Percentiles rank a stretch among this genome's conserved stretches.
Evolutionary conservation across 2,329 filamentous ascomycete genomes (phyloP).

Genomic region (Diaporthe destruens): DNA sequence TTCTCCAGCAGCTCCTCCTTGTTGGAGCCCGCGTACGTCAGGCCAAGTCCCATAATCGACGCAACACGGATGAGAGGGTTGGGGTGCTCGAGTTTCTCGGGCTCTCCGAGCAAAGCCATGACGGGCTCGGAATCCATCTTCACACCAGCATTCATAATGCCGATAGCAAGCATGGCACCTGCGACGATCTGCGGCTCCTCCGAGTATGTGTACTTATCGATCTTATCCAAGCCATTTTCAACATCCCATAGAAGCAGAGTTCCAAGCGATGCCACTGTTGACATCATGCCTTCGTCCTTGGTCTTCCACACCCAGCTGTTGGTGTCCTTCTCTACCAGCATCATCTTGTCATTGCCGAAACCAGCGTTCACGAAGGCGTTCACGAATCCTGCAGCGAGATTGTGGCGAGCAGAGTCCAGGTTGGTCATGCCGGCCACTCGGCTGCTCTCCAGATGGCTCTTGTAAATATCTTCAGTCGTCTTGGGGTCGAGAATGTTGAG

Average conservation of each 20-base stretch:
- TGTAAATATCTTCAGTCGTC: constrained; percentile 98
- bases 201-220: constrained; percentile 93
- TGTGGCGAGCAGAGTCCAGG: constrained; percentile 94
- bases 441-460: constrained; percentile 96
- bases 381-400: constrained; percentile 94
- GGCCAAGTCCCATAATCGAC: constrained; percentile 94
- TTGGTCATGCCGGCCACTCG: constrained; percentile 94
- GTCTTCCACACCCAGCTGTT: constrained; percentile 99
- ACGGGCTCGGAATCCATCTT: constrained; percentile 91
- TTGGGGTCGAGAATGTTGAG: constrained; percentile 97
- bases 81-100: constrained; percentile 82
- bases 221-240: constrained; percentile 90
- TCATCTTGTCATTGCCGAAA: constrained; percentile 96
- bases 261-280: constrained; percentile 92
- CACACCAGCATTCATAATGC: constrained; percentile 95
- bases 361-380: constrained; percentile 98
- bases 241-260: constrained; percentile 95
- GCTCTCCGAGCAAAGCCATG: constrained; percentile 84
- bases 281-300: constrained; percentile 97
- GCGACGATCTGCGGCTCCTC: constrained; percentile 87
- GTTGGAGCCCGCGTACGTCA: constrained; percentile 95
- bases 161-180: constrained; percentile 91
- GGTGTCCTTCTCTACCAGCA: constrained; percentile 91
- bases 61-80: constrained; percentile 83
- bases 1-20: constrained; percentile 88